phyloP scores from a whole-genome alignment of 352 stramenopile species.

The Phytopythium montanum region DNA sequence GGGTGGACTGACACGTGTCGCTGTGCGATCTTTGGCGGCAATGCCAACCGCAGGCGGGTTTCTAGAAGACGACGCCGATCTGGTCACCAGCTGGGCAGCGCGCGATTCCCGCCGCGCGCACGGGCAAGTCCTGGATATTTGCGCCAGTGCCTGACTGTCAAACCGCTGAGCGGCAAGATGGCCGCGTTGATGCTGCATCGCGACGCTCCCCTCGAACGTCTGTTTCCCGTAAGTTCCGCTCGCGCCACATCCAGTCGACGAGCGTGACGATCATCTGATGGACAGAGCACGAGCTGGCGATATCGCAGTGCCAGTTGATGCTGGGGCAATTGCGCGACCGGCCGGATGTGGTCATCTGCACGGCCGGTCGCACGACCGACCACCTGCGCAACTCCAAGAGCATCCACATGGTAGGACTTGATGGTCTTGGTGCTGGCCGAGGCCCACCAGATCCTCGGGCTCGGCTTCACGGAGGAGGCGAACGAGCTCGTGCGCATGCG shows the following conservation, averaged over 20 bases:
- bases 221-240: slow-evolving; percentile 96
- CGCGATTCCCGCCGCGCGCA: slow-evolving; percentile 93
- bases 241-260: slow-evolving; percentile 81
- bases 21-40: too few relatives aligned
- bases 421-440: slow-evolving; percentile 96
- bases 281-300: slow-evolving; percentile 97
- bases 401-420: slow-evolving; percentile 97
- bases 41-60: slow-evolving; percentile 96
- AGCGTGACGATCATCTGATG: slow-evolving; percentile 96
- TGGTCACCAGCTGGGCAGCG: too few relatives aligned
- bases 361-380: slow-evolving; percentile 97
- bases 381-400: slow-evolving; percentile 96
- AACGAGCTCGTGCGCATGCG: slow-evolving; percentile 96
- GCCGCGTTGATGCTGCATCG: slow-evolving; percentile 97
- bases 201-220: slow-evolving; percentile 96
- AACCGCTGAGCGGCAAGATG: slow-evolving; percentile 98
- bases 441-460: slow-evolving; percentile 95
- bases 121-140: slow-evolving; percentile 98
- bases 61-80: slow-evolving; percentile 95
- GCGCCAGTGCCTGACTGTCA: slow-evolving; percentile 93
- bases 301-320: slow-evolving; percentile 95
- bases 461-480: slow-evolving; percentile 98
- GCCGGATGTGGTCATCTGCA: slow-evolving; percentile 98
- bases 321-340: slow-evolving; percentile 92
- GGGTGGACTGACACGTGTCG: too few relatives aligned